phyloP scores from a whole-genome alignment of 75 land plant species.

The Ceratopteris richardii region DNA sequence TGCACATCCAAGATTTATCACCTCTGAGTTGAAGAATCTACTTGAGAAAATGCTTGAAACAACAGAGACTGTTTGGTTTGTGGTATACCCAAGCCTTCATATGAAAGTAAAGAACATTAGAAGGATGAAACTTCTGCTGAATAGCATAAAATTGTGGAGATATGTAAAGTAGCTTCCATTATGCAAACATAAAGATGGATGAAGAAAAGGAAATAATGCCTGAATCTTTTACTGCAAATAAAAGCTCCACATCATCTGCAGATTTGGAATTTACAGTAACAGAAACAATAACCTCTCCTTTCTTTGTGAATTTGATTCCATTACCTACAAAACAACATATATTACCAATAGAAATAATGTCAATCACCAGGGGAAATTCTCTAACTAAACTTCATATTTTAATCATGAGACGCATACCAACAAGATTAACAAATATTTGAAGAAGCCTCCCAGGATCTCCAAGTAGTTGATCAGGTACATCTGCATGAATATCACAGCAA shows the following conservation, averaged over 20 bases:
- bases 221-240: conserved; percentile 26
- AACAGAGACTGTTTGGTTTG: conserved; percentile 25
- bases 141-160: neutral
- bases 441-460: conserved; percentile 35
- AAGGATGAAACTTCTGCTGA: no score
- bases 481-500: conserved; percentile 16
- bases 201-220: conserved; percentile 8
- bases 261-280: conserved; percentile 15
- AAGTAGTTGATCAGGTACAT: conserved; percentile 30
- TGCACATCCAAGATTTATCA: no score
- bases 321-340: conserved; percentile 14
- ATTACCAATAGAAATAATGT: no score
- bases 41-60: conserved; percentile 31
- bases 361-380: conserved; percentile 13
- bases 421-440: conserved; percentile 30
- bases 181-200: neutral
- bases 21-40: conserved; percentile 31
- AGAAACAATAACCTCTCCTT: conserved; percentile 34
- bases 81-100: conserved; percentile 26
- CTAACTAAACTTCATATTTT: no score
- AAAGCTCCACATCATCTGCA: conserved; percentile 16
- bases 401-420: no score
- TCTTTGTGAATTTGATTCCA: conserved; percentile 27
- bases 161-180: neutral
- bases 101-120: neutral